phyloP scores from a whole-genome alignment of 2,329 filamentous ascomycete species.

The Daldinia sp. region DNA sequence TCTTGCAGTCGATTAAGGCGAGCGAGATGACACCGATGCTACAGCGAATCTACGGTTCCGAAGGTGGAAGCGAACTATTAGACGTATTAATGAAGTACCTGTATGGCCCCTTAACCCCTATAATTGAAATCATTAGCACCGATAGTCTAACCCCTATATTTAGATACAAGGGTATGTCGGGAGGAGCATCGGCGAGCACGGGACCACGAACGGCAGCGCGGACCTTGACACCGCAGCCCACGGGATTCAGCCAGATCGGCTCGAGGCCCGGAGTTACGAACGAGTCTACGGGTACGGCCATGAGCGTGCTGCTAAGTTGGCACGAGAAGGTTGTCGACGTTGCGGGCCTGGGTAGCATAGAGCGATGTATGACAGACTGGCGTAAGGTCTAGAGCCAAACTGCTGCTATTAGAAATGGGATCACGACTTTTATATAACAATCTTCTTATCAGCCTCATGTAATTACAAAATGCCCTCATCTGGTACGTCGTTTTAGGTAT shows the following conservation, averaged over 20 bases:
- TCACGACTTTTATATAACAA: constrained; percentile 6
- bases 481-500: neutral
- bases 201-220: constrained; percentile 55
- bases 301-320: constrained; percentile 98
- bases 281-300: constrained; percentile 81
- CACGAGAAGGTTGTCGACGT: constrained; percentile 98
- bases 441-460: neutral
- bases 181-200: constrained; percentile 50
- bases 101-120: constrained; percentile 59
- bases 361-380: constrained; percentile 95
- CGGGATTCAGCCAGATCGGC: constrained; percentile 86
- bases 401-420: constrained; percentile 16
- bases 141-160: constrained; percentile 16
- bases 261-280: constrained; percentile 60
- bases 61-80: constrained; percentile 82
- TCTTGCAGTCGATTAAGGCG: constrained; percentile 94
- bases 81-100: constrained; percentile 98
- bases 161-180: constrained; percentile 91
- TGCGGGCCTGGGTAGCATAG: constrained; percentile 88
- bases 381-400: constrained; percentile 74
- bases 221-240: constrained; percentile 75
- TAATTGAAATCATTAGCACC: neutral
- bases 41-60: constrained; percentile 77
- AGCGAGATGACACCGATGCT: constrained; percentile 93
- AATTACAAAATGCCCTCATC: neutral